Evolutionary conservation across 192 early-diverging fungal genomes (phyloP), one percentile per base, ranked within the genome.

Genomic region (Entomortierella lignicola): DNA sequence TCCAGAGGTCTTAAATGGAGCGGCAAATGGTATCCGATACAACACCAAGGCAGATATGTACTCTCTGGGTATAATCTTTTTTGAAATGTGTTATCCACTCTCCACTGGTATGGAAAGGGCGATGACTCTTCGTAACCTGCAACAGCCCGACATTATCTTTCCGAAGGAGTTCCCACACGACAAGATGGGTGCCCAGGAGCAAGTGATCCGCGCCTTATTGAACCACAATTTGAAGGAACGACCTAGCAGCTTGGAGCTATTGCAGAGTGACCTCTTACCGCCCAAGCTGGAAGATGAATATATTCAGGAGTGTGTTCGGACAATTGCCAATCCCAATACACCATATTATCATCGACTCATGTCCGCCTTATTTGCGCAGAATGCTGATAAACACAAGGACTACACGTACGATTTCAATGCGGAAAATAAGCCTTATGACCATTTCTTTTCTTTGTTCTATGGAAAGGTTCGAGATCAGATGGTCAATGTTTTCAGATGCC

Each of bases 211-310:
- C 10, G 85, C 84, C 52, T 80, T 97, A 47, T 77, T 96, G 37
- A 89, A 84, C 50, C 95, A 96, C 63, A 82, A 88, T 60, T 91
- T 94, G 3, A 91, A 91, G 41, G 82, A 91, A 60, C 85, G 96
- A 21, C 93, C 93, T 11, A 91, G 91, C 31, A 93, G 92, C 52
- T 83, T 88, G 43, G 95, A 98, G 72, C 82, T 99, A 21, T 83
- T 97, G 12, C 87, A 92, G 71, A 92, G 91, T 64, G 88, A 93
- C 10, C 64, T 93, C 25, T 69, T 99, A 34, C 97, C 97, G 32
- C 89, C 94, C 8, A 88, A 88, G 53, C 77, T 94, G 63, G 95
- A 97, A 65, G 94, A 97, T 77, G 95, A 97, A 71, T 93, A 96
- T 66, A 89, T 97, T 47, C 87, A 88, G 51, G 96, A 98, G 83